These are phyloP conservation scores for Aquanectria penicillioides DNA, from an alignment of 2,329 filamentous ascomycete species.

Conservation along the genomic window DNA sequence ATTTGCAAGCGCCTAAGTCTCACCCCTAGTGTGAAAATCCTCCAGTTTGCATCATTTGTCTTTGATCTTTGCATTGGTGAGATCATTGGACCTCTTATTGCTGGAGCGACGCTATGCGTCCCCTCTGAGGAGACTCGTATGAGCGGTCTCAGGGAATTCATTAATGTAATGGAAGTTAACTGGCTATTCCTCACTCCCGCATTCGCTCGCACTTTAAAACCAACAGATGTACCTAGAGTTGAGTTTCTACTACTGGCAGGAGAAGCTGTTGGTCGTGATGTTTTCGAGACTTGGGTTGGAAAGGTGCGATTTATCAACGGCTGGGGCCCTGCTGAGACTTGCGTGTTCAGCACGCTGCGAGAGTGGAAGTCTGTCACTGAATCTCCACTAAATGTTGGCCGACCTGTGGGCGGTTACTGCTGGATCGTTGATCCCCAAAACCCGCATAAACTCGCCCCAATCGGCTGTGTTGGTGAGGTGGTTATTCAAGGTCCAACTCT, in stretches of 20 bases:
- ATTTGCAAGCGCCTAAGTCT: conserved; percentile 25
- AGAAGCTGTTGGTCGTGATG: conserved; percentile 27
- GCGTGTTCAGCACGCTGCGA: conserved; percentile 25
- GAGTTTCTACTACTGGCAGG: conserved; percentile 32
- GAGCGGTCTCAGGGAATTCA: conserved; percentile 17
- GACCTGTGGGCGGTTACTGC: conserved; percentile 6
- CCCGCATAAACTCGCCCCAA: conserved; percentile 26
- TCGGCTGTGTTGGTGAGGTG: conserved; percentile 29
- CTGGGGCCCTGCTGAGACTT: conserved; percentile 36
- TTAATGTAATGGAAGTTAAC: conserved; percentile 23
- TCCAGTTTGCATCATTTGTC: conserved; percentile 38
- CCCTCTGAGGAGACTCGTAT: conserved; percentile 35
- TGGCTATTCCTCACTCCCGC: conserved; percentile 39
- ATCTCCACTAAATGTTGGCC: conserved; percentile 25
- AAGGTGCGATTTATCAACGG: conserved; percentile 33
- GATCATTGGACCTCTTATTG: conserved; percentile 19
- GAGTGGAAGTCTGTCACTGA: not conserved
- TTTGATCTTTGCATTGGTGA: conserved; percentile 37
- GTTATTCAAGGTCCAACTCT: conserved; percentile 37
- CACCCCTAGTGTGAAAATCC: conserved; percentile 3
- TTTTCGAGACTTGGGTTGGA: conserved; percentile 26
- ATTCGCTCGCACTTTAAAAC: conserved; percentile 24
- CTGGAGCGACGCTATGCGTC: conserved; percentile 35
- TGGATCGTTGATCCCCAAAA: conserved; percentile 33
- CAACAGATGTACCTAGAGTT: conserved; percentile 20